These are phyloP conservation scores for Trypanosoma lewisi DNA, from an alignment of 208 protist species.

Conservation along the genomic window DNA sequence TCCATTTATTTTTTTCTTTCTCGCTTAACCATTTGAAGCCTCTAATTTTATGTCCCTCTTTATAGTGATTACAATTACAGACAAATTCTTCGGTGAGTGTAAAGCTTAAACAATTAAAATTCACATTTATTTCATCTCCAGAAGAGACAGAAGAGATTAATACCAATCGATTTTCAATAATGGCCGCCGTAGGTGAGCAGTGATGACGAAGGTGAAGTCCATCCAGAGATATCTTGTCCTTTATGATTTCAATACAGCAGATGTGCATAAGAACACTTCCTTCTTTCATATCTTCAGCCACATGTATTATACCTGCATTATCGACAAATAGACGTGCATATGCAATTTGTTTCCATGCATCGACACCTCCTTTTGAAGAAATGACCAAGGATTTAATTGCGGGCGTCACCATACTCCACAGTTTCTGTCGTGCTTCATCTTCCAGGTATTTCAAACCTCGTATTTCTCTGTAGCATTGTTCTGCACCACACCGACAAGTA, in stretches of 20 bases:
- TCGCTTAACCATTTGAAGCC: constrained; percentile 48
- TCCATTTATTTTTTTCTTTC: constrained; percentile 30
- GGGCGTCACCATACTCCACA: constrained; percentile 72
- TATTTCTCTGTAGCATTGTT: constrained; percentile 65
- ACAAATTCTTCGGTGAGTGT: constrained; percentile 41
- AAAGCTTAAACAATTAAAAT: constrained; percentile 71
- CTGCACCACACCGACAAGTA: constrained; percentile 58
- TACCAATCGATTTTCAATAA: constrained; percentile 63
- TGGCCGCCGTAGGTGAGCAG: constrained; percentile 53
- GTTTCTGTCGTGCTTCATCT: constrained; percentile 44
- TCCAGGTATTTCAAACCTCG: constrained; percentile 67
- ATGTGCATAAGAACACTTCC: constrained; percentile 48
- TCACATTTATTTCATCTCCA: constrained; percentile 64
- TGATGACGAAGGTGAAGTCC: constrained; percentile 68
- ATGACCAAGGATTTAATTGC: constrained; percentile 57
- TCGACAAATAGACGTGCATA: constrained; percentile 45
- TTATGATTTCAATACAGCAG: constrained; percentile 27
- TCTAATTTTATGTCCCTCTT: constrained; percentile 31
- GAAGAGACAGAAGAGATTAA: constrained; percentile 47
- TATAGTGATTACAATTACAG: constrained; percentile 41
- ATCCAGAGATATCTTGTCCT: constrained; percentile 37
- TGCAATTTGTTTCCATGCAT: constrained; percentile 58
- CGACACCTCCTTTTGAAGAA: not conserved
- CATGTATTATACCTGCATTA: constrained; percentile 41
- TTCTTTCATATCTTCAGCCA: constrained; percentile 45